Evolutionary conservation across 2,329 filamentous ascomycete species (phyloP), one percentile per base, ranked within the genome.

Genomic region (Colletotrichum acutatum): DNA sequence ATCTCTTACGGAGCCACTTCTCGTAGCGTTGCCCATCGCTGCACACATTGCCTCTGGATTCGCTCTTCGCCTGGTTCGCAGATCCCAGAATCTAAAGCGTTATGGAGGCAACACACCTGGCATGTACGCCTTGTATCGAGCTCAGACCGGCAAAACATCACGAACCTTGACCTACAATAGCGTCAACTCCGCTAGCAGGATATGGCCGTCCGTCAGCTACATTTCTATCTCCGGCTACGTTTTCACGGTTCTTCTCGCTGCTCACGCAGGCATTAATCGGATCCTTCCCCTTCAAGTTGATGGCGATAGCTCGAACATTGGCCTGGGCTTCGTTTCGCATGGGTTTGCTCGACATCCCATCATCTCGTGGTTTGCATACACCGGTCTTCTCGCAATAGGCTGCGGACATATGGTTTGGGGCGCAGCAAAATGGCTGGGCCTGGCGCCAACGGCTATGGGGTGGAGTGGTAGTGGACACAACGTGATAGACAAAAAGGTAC

Each of bases 401-500:
- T 91, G 90, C 28, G 94, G 91, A 72, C 95, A 98, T 84, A 91
- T 95, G 80, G 90, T 94, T 8, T 97, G 95, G 90, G 95, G 95
- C 2, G 90, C 91, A 83, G 94, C 94, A n/a, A 93, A 90, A 81
- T 98, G 94, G 93, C 84, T 95, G 72, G 91, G 91, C 0, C 85
- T 89, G 59, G 87, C 91, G 63, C 92, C 92, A 24, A 86, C 87
- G 1, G 86, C 84, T 75, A 88, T 82, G 77, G 90, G 81, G 84
- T 84, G 77, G 80, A 82, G 77, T 80, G 86, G 79, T 1, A 82
- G 79, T 84, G 80, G 83, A 77, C 80, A 82, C 84, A 74, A 80
- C 73, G 72, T 79, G 0, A 79, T 86, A 8, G 89, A 90, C 74
- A 89, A 85, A 78, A 84, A 82, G 77, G 86, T 86, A 46, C 85